Base-by-base conservation (phyloP, 2,329 filamentous ascomycete species). In the Sclerotinia sclerotiorum region DNA sequence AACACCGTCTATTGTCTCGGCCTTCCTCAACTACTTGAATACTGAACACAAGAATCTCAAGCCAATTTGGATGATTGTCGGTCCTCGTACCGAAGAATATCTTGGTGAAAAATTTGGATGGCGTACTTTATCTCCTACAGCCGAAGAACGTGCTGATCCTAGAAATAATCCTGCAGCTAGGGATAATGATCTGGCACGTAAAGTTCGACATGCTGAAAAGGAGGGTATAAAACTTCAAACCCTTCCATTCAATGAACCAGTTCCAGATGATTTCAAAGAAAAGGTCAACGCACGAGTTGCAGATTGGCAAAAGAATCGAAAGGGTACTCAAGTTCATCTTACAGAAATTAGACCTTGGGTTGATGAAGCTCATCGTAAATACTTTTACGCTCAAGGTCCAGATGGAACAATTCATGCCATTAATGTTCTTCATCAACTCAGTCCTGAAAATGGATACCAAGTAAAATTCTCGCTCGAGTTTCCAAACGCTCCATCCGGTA, bases 391-490 rank as follows among this genome's bases (percentile, higher is more conserved):
- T 13, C 85, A 89, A 72, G 91, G 91, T 72, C 84, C 86, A 75
- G 85, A 91, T 21, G 91, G 91, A 71, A 87, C 85, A 69, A 87
- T 97, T 68, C 85, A 85, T 54, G 90, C 90, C 46, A 85, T 97
- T 69, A 90, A 94, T n/a, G 89, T 94, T 11, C 83, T 97, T 74
- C 91, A 91, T 65, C 91, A 93, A 78, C 87, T 97, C 39, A 87
- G 90, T 4, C 92, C 93, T 2, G 83, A 87, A 48, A 87, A 96
- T 77, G 94, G 94, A 67, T 96, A 93, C 88, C 94, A 97, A 82
- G 90, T 97, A 77, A 97, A 97, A 82, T 97, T 95, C 83, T 91
- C 91, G n/a, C 87, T 97, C 67, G 93, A 97, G 79, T 97, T 97
- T 84, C 94, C 93, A 0, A 88, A 87, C 35, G 87, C 93, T 0